Evolutionary conservation across 2,329 filamentous ascomycete genomes (phyloP).

Genomic region (Metarhizium sp.): DNA sequence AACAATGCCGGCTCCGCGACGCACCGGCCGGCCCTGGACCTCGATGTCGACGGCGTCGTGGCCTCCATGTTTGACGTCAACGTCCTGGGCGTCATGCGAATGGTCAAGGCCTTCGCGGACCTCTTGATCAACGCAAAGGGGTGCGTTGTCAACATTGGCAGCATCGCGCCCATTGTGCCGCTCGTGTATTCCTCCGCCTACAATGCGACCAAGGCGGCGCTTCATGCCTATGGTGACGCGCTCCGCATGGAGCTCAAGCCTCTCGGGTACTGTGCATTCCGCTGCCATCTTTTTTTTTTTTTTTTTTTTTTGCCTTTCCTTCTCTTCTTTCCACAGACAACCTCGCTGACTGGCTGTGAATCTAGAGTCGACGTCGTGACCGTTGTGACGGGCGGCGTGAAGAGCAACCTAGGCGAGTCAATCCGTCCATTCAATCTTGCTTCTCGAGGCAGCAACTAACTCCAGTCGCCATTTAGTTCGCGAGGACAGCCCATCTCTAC

Average conservation of each 20-base stretch:
- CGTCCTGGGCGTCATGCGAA: constrained; percentile 24
- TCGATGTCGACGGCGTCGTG: constrained; percentile 18
- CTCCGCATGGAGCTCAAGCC: constrained; percentile 15
- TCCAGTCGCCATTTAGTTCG: constrained; percentile 1
- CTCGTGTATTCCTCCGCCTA: constrained; percentile 11
- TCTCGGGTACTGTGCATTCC: constrained; percentile 8
- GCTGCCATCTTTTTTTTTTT: no score
- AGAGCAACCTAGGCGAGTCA: constrained; percentile 10
- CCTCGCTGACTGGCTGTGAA: neutral
- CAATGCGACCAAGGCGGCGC: constrained; percentile 14
- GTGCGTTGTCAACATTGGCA: constrained; percentile 16
- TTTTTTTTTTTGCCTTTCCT: no score
- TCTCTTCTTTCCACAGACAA: neutral
- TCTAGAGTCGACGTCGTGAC: constrained; percentile 10
- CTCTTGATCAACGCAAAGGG: constrained; percentile 14
- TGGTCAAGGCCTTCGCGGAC: constrained; percentile 12
- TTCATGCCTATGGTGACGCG: constrained; percentile 12
- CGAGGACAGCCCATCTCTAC: constrained; percentile 6
- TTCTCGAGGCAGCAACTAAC: neutral
- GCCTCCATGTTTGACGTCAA: constrained; percentile 32
- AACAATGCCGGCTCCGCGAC: constrained; percentile 15
- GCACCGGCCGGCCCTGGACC: constrained; percentile 19
- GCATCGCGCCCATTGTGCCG: constrained; percentile 13
- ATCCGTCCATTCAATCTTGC: no score
- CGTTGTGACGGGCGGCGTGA: constrained; percentile 8